Evolutionary conservation across 805 yeast species (phyloP), one percentile per base, ranked within the genome.

Genomic region (Lipomyces kockii): DNA sequence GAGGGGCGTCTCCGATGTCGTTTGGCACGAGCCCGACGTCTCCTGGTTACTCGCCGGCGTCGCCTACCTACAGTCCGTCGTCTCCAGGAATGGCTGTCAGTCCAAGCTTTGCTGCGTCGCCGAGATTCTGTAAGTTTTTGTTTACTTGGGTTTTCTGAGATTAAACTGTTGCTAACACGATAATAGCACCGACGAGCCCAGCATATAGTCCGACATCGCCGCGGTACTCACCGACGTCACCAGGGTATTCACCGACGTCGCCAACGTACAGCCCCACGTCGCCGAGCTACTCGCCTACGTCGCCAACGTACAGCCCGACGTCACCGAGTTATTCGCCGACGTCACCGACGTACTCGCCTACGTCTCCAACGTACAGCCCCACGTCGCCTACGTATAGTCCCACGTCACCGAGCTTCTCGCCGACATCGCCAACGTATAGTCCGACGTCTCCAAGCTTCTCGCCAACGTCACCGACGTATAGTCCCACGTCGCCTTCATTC

Each of bases 371-470:
- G 17, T 89, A 88, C 74, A 84, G 89, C 0, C 96, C 97, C 70
- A 90, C 97, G 0, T 87, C 93, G 0, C 97, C 97, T 74, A 76
- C 83, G 9, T 92, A 91, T 77, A 83, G 88, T 2, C 96, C 96
- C 61, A 90, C 95, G 0, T 86, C 90, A 0, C 98, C 97, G 68
- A 73, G 80, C 0, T 91, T 91, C 78, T 83, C 89, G 0, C 97
- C 97, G 59, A 90, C 95, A 0, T 86, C 91, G 5, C 94, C 95
- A 72, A 66, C 74, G 37, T 85, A 87, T 76, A 80, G 85, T 0
- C 90, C 91, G 61, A 87, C 91, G 0, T 83, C 87, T 3, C 91
- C 91, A 67, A 71, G 79, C 14, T 88, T 88, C 75, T 84, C 90
- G 0, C 96, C 97, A 70, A 90, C 97, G 0, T 88, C 93, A 0